Conservation (phyloP, 1,284 basidiomycete species). For the Trichosporon coremiiforme region DNA sequence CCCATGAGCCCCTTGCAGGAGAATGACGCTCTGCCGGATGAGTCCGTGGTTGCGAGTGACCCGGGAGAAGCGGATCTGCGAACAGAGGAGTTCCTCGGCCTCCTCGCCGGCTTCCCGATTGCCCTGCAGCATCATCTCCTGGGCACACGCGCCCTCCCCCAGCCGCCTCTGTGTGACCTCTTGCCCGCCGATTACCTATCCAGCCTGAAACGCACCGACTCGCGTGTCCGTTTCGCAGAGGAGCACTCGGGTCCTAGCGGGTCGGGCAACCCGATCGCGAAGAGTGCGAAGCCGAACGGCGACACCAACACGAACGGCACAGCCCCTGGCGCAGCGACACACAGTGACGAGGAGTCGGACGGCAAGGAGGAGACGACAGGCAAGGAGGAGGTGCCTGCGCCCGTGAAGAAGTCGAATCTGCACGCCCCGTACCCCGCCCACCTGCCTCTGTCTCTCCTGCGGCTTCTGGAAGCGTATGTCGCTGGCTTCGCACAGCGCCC, state of each 20-base stretch:
- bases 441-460: constrained; percentile 50
- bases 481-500: constrained; percentile 43
- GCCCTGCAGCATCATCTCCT: constrained; percentile 55
- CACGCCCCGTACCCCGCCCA: constrained; percentile 49
- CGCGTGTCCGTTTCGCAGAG: constrained; percentile 52
- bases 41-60: constrained; percentile 24
- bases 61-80: constrained; percentile 7
- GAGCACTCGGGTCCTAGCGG: constrained; percentile 44
- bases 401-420: constrained; percentile 46
- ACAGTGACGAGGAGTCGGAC: constrained; percentile 23
- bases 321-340: neutral
- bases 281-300: constrained; percentile 18
- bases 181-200: constrained; percentile 49
- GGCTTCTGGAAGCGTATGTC: constrained; percentile 53
- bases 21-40: constrained; percentile 20
- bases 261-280: constrained; percentile 24
- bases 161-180: constrained; percentile 52
- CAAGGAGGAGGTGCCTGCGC: constrained; percentile 4
- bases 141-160: constrained; percentile 48
- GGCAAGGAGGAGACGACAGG: constrained; percentile 12
- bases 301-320: neutral
- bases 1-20: neutral
- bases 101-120: constrained; percentile 52
- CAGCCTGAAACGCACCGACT: constrained; percentile 52
- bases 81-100: constrained; percentile 48